Evolutionary conservation across 2,329 filamentous ascomycete genomes (phyloP), one percentile per base, ranked within the genome.

Genomic region (Amauroascus verrucosus): DNA sequence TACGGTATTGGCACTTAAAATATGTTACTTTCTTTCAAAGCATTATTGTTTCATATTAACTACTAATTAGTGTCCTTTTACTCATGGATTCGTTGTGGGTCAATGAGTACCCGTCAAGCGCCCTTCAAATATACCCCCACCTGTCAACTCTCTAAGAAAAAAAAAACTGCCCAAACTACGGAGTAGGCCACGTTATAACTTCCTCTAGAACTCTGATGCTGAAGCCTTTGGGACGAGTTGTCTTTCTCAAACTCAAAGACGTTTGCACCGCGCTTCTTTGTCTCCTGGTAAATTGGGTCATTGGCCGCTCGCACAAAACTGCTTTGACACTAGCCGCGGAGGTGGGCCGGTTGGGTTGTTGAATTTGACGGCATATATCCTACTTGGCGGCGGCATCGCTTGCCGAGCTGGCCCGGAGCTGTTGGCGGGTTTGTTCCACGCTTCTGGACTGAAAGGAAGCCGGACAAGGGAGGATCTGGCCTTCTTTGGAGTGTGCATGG

Each of bases 211-310:
- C n/a, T n/a, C n/a, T n/a, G n/a, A n/a, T n/a, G n/a, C n/a, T n/a
- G n/a, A n/a, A n/a, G n/a, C n/a, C n/a, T n/a, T n/a, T n/a, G n/a
- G n/a, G n/a, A n/a, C n/a, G 6, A 32, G 11, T 63, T 28, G 43
- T 63, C 43, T 3, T 60, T 58, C 18, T 60, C 53, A 11, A 58
- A 51, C n/a, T 59, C 52, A 28, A 46, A 57, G 32, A 55, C 45
- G 40, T 55, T 32, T 4, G 8, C 18, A n/a, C 2, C 9, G 6
- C 20, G 35, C 11, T 26, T 41, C 37, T 54, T 54, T 37, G 22
- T 41, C 8, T 16, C 33, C 18, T 18, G 13, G 16, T 7, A 24
- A 18, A 43, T 14, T 22, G 16, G 2, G 6, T 13, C 22, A 22
- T 33, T 50, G 22, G 37, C 22, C 24, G 35, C 7, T 22, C 35